A percentile compares a stretch with the other conserved stretches of the same genome.
Evolutionary conservation across 2,329 filamentous ascomycete genomes (phyloP).

Genomic region (Paramyrothecium sp.): DNA sequence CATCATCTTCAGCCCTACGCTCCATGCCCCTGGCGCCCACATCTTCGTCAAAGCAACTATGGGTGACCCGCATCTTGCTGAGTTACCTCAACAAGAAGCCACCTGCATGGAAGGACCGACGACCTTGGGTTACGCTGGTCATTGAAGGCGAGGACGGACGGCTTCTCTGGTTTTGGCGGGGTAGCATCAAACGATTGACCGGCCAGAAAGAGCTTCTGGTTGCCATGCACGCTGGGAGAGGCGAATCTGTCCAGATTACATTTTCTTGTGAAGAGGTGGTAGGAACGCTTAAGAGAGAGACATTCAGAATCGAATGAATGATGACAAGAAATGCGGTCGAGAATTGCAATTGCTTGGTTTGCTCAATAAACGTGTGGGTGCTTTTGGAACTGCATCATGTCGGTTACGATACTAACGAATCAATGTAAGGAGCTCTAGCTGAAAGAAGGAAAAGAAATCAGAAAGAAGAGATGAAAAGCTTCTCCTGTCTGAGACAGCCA

Average conservation of each 20-base stretch:
- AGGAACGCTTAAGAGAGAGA: slow-evolving; percentile 45
- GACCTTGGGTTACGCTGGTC: slow-evolving; percentile 71
- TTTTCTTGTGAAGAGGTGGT: slow-evolving; percentile 86
- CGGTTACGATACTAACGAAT: no score
- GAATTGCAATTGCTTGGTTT: no score
- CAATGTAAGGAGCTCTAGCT: no score
- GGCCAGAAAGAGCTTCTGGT: slow-evolving; percentile 57
- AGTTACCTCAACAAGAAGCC: slow-evolving; percentile 67
- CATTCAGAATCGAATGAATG: slow-evolving; percentile 10
- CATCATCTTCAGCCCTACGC: neutral
- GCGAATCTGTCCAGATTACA: slow-evolving; percentile 60
- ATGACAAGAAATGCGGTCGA: no score
- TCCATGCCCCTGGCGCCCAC: slow-evolving; percentile 17
- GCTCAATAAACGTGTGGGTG: no score
- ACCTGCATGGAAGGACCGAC: slow-evolving; percentile 60
- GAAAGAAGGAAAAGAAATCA: no score
- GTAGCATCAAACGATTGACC: slow-evolving; percentile 64
- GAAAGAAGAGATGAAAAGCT: no score
- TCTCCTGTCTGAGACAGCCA: no score
- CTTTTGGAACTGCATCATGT: no score
- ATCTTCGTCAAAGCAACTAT: slow-evolving; percentile 18
- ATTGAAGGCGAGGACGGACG: slow-evolving; percentile 53
- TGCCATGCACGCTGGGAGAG: slow-evolving; percentile 48
- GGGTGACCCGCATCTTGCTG: slow-evolving; percentile 62
- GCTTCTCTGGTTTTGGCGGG: slow-evolving; percentile 66